Percentiles rank a stretch among this genome's conserved stretches.
Evolutionary conservation across 352 stramenopile genomes (phyloP).

Genomic region (Globisporangium takayamanum): DNA sequence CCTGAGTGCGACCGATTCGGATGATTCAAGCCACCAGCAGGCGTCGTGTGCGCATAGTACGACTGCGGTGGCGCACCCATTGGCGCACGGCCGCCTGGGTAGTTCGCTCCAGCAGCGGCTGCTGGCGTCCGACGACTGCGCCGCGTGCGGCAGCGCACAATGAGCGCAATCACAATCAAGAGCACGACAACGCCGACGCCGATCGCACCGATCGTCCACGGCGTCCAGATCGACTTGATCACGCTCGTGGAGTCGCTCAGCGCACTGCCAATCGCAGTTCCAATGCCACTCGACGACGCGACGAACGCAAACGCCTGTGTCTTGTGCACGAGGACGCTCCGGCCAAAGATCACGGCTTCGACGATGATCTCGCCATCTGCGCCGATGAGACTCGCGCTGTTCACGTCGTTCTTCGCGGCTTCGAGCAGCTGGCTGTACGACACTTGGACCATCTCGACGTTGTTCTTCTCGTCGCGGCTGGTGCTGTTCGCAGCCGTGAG

Average conservation of each 20-base stretch:
- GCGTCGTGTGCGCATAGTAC: slow-evolving; percentile 18
- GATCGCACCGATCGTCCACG: slow-evolving; percentile 48
- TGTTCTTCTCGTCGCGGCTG: slow-evolving; percentile 65
- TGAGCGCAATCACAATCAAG: slow-evolving; percentile 33
- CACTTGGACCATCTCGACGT: slow-evolving; percentile 80
- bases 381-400: slow-evolving; percentile 16
- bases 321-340: slow-evolving; percentile 49
- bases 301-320: slow-evolving; percentile 72
- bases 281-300: slow-evolving; percentile 70
- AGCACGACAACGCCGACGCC: slow-evolving; percentile 39
- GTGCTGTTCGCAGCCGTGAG: slow-evolving; percentile 45
- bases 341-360: slow-evolving; percentile 61
- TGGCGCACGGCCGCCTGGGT: slow-evolving; percentile 3
- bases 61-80: not conserved
- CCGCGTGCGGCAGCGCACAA: slow-evolving; percentile 26
- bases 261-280: slow-evolving; percentile 29
- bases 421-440: slow-evolving; percentile 55
- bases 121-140: slow-evolving; percentile 14
- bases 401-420: slow-evolving; percentile 20
- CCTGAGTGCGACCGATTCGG: not conserved
- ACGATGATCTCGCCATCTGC: slow-evolving; percentile 57
- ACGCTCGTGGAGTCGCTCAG: not conserved
- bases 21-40: slow-evolving; percentile 10
- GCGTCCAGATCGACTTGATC: slow-evolving; percentile 38
- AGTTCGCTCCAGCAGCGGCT: not conserved